These are phyloP conservation scores for Aegilops longissima DNA, from an alignment of 176 grass and related monocot species.

Conservation along the genomic window DNA sequence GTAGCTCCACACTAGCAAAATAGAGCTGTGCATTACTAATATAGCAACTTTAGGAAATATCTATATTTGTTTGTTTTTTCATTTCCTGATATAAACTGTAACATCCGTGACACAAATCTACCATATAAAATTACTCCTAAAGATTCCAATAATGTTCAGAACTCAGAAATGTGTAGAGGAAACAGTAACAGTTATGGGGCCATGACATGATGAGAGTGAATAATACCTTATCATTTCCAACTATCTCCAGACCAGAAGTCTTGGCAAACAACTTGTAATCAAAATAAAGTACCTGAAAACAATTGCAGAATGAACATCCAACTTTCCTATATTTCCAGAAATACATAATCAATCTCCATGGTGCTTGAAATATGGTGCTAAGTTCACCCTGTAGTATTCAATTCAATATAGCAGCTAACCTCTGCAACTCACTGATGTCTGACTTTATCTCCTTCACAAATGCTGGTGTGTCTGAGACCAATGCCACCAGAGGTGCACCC, in stretches of 20 bases:
- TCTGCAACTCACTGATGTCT: constrained; percentile 61
- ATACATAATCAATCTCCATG: not conserved
- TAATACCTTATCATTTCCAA: constrained; percentile 50
- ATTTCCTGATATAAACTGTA: not conserved
- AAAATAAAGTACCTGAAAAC: constrained; percentile 61
- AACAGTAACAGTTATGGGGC: not conserved
- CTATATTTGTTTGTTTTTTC: not conserved
- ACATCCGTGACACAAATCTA: not conserved
- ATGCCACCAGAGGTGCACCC: constrained; percentile 42
- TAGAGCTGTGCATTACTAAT: not conserved
- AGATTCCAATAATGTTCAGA: not conserved
- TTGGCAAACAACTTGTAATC: constrained; percentile 51
- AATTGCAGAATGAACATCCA: not conserved
- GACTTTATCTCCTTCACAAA: constrained; percentile 64
- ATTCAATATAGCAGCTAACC: constrained; percentile 42
- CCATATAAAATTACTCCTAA: not conserved
- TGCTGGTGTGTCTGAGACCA: constrained; percentile 71
- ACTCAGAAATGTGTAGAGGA: not conserved
- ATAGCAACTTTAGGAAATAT: not conserved
- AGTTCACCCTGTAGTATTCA: not conserved
- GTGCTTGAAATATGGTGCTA: not conserved
- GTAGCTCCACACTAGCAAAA: not conserved
- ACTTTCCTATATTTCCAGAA: not conserved
- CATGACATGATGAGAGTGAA: not conserved
- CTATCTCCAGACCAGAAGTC: constrained; percentile 29